Conservation (phyloP, 2,329 filamentous ascomycete species). For the Penicillium thymicola region DNA sequence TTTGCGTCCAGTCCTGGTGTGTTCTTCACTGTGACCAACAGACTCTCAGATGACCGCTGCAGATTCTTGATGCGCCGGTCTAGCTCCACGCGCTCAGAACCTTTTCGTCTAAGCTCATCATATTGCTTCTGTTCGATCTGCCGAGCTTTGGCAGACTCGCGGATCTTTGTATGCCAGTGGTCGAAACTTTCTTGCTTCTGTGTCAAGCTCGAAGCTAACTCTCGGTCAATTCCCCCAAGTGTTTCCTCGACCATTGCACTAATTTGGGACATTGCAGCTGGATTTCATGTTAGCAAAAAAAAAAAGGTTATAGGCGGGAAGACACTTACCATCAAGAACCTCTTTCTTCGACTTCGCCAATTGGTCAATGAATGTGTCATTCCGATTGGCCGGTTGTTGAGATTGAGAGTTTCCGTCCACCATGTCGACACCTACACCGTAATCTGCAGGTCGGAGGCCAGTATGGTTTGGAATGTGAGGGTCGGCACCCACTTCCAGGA, state of each 20-base stretch:
- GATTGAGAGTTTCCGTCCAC: slow-evolving; percentile 47
- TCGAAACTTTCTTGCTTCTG: slow-evolving; percentile 82
- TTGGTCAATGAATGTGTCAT: slow-evolving; percentile 43
- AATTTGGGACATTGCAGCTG: slow-evolving; percentile 40
- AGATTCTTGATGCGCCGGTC: slow-evolving; percentile 75
- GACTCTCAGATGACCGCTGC: slow-evolving; percentile 67
- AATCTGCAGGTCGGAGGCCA: slow-evolving; percentile 85
- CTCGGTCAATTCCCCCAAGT: slow-evolving; percentile 71
- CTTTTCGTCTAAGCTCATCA: slow-evolving; percentile 65
- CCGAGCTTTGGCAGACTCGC: slow-evolving; percentile 73
- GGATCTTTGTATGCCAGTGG: slow-evolving; percentile 73
- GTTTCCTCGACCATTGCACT: slow-evolving; percentile 73
- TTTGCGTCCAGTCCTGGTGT: slow-evolving; percentile 46
- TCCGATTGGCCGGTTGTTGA: slow-evolving; percentile 47
- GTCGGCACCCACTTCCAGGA: slow-evolving; percentile 91
- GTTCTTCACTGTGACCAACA: slow-evolving; percentile 55
- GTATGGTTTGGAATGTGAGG: slow-evolving; percentile 88
- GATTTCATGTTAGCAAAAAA: slow-evolving; percentile 33
- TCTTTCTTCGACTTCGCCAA: slow-evolving; percentile 47
- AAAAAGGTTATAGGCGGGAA: not conserved
- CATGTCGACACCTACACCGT: slow-evolving; percentile 76
- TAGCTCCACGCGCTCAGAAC: slow-evolving; percentile 62
- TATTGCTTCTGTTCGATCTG: slow-evolving; percentile 72
- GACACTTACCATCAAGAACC: slow-evolving; percentile 41
- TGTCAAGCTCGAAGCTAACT: slow-evolving; percentile 76